Conservation (phyloP, 495 filamentous ascomycete species). For the Penicillium salamii region DNA sequence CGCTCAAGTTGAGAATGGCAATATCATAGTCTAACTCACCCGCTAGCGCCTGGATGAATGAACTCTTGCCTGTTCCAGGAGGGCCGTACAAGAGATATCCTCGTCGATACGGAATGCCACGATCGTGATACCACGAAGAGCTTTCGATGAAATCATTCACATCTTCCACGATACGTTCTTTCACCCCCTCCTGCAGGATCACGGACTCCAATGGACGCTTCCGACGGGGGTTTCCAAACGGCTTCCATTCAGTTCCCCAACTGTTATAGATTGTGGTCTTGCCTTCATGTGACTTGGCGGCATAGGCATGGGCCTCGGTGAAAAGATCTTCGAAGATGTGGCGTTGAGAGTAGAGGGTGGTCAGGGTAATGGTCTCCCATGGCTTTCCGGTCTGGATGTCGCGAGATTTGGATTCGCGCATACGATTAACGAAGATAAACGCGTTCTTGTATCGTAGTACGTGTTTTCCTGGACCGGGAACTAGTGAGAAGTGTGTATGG, state of each 20-base stretch:
- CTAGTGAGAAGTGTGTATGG: slow-evolving; percentile 77
- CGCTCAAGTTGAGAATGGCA: slow-evolving; percentile 88
- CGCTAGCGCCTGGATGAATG: slow-evolving; percentile 92
- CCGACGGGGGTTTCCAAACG: slow-evolving; percentile 81
- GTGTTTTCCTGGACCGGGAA: slow-evolving; percentile 86
- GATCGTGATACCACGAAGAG: slow-evolving; percentile 86
- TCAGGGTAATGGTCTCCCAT: slow-evolving; percentile 91
- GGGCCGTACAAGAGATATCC: slow-evolving; percentile 94
- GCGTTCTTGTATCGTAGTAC: slow-evolving; percentile 81
- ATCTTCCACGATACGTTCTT: slow-evolving; percentile 80
- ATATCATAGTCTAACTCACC: slow-evolving; percentile 92
- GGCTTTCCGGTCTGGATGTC: slow-evolving; percentile 76
- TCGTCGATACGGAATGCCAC: slow-evolving; percentile 90
- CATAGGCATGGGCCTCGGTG: slow-evolving; percentile 75
- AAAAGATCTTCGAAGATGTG: slow-evolving; percentile 86
- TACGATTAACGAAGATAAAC: slow-evolving; percentile 79
- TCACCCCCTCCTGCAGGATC: slow-evolving; percentile 79
- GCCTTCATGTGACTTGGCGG: slow-evolving; percentile 75
- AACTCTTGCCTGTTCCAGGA: slow-evolving; percentile 92
- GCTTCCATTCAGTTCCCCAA: slow-evolving; percentile 74
- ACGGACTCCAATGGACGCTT: slow-evolving; percentile 89
- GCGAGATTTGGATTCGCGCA: slow-evolving; percentile 72
- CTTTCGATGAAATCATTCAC: slow-evolving; percentile 78
- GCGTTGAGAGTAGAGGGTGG: slow-evolving; percentile 83
- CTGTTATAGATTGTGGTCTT: slow-evolving; percentile 91